Base-by-base conservation (phyloP, 2,329 filamentous ascomycete genomes). In the Epichloe hybrida region DNA sequence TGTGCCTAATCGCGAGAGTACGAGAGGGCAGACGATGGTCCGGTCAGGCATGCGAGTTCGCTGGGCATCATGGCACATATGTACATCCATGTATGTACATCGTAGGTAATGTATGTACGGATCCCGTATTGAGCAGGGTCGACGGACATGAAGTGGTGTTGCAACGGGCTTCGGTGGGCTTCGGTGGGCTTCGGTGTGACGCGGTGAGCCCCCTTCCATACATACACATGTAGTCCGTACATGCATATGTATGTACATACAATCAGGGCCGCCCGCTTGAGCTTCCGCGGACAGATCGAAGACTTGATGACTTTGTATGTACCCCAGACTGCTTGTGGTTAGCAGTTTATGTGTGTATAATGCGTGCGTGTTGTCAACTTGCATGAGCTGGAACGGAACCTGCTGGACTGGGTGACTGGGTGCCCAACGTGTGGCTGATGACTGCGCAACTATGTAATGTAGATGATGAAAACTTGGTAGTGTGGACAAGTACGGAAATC, bases 1-100 rank as follows among this genome's bases (percentile, higher is more conserved):
- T 31, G 50, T 49, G 46, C 50, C 50, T 49, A 52, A 52, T 52
- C 36, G 42, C 46, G 45, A 39, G 45, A 38, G 45, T 31, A 46
- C 46, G 45, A 39, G 45, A 38, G 45, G 38, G 48, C 42, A 23
- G 37, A 40, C 21, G 40, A 44, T 49, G 40, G 41, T 50, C 41
- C 40, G 45, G 40, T 50, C 17, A 41, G 34, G 36, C 49, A 7
- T 31, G 43, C 36, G 42, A 21, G 15, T 31, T 36, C 4, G 45
- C 44, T 47, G 37, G 46, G 40, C 31, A 37, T 31, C 7, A 15
- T n/a, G 35, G 43, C 21, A 8, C 31, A 27, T 27, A 7, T 17
- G n/a, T n/a, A n/a, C n/a, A n/a, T n/a, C n/a, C n/a, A n/a, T 17
- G 17, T 17, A 17, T 17, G 17, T 17, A 17, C 2, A 2, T 17